Evolutionary conservation across 441 rosid genomes (phyloP).

Genomic region (Cnidoscolus chayamansa): DNA sequence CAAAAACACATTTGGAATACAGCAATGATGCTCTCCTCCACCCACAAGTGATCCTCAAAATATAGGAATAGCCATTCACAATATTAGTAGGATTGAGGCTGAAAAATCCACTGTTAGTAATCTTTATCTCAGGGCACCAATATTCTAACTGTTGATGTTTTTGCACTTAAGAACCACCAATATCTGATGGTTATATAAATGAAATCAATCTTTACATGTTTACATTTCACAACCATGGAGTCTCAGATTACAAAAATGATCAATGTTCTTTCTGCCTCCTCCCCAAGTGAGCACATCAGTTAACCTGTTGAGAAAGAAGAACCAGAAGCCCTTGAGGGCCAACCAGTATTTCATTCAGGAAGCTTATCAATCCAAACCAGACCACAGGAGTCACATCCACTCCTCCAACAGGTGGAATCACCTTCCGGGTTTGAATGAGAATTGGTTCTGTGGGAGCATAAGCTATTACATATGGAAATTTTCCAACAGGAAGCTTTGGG

Average conservation of each 20-base stretch:
- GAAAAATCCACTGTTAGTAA: no score
- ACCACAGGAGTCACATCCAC: slow-evolving; percentile 92
- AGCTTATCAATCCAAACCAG: slow-evolving; percentile 80
- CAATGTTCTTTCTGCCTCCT: neutral
- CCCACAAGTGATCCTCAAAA: no score
- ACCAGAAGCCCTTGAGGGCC: slow-evolving; percentile 92
- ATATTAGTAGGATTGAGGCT: no score
- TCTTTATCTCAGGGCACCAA: no score
- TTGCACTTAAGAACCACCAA: neutral
- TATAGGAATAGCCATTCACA: no score
- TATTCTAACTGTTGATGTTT: no score
- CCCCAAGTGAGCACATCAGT: slow-evolving; percentile 14
- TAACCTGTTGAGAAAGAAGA: slow-evolving; percentile 54
- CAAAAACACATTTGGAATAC: no score
- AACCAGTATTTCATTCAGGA: slow-evolving; percentile 69
- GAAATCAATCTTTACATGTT: neutral
- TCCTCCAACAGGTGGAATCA: slow-evolving; percentile 92
- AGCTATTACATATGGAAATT: slow-evolving; percentile 80
- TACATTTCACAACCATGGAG: neutral
- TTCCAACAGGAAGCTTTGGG: slow-evolving; percentile 77
- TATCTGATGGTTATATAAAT: neutral
- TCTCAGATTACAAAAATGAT: neutral
- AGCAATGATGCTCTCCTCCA: no score
- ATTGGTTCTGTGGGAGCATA: slow-evolving; percentile 93
- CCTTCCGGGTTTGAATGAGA: slow-evolving; percentile 62